Percentiles rank a stretch among this genome's conserved stretches.
Conservation (phyloP, 306 rosid genomes). For the Bauhinia variegata region DNA sequence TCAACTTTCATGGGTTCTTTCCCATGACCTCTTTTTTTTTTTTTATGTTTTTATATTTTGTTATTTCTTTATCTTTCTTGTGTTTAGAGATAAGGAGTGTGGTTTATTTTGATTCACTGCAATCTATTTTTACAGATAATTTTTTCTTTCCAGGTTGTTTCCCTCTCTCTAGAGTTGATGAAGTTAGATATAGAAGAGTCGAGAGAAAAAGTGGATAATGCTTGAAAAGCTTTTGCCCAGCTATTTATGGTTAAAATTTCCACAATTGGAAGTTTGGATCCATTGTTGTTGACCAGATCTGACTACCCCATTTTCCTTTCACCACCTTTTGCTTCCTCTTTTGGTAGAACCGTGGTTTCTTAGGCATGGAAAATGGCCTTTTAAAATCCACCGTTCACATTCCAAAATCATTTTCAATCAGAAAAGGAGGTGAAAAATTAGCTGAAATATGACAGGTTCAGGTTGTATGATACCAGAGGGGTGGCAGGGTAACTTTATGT, state of each 20-base stretch:
- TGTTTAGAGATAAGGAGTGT: constrained; percentile 60
- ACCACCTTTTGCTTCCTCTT: constrained; percentile 46
- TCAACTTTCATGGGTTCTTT: constrained; percentile 63
- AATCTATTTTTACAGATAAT: constrained; percentile 42
- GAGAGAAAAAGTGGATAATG: constrained; percentile 50
- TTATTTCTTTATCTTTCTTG: constrained; percentile 47
- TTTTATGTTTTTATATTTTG: background rate
- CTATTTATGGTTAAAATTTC: constrained; percentile 46
- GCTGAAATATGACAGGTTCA: constrained; percentile 72
- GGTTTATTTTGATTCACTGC: constrained; percentile 45
- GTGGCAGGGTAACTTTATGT: constrained; percentile 61
- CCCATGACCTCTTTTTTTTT: constrained; percentile 64
- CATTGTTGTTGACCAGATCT: constrained; percentile 89
- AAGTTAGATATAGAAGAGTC: constrained; percentile 44
- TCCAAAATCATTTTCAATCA: constrained; percentile 55
- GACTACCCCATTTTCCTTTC: constrained; percentile 56
- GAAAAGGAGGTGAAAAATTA: constrained; percentile 50
- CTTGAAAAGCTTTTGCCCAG: constrained; percentile 37
- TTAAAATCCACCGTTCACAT: constrained; percentile 52
- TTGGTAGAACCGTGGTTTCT: constrained; percentile 41
- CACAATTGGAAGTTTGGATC: constrained; percentile 56
- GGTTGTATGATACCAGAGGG: constrained; percentile 59
- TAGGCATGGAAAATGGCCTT: constrained; percentile 67
- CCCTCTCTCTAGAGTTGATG: constrained; percentile 54
- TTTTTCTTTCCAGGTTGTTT: constrained; percentile 58